phyloP scores from a whole-genome alignment of 306 rosid species.

The Medicago arabica region DNA sequence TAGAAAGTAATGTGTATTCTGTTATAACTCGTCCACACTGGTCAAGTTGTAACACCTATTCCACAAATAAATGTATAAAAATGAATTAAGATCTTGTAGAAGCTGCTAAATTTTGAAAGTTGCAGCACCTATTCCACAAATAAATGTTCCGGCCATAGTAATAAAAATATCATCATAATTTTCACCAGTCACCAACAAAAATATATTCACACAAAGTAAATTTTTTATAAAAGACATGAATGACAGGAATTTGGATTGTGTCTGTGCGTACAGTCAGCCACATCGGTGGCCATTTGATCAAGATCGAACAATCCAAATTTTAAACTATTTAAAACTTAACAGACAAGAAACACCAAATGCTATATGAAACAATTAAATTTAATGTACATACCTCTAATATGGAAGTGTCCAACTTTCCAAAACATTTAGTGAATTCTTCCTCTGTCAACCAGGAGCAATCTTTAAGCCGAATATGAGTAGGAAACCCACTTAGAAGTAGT shows the following conservation, averaged over 20 bases:
- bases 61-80: constrained; percentile 45
- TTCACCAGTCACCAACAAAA: neutral
- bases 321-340: too few relatives aligned
- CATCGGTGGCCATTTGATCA: too few relatives aligned
- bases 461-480: constrained; percentile 67
- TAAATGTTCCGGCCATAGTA: neutral
- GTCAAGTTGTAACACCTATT: constrained; percentile 83
- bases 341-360: too few relatives aligned
- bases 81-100: constrained; percentile 11
- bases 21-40: constrained; percentile 79
- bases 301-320: too few relatives aligned
- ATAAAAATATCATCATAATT: too few relatives aligned
- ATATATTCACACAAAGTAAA: neutral
- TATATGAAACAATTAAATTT: neutral
- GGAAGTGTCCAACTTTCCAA: constrained; percentile 55
- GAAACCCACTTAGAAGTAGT: constrained; percentile 68
- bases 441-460: constrained; percentile 92
- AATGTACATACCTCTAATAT: constrained; percentile 56
- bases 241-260: too few relatives aligned
- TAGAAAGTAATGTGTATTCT: constrained; percentile 57
- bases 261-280: too few relatives aligned
- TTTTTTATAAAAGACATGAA: too few relatives aligned
- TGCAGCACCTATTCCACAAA: constrained; percentile 63
- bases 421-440: constrained; percentile 59
- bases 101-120: too few relatives aligned